Percentiles rank a stretch among this genome's conserved stretches.
These are phyloP conservation scores for Decorospora gaudefroyi DNA, from an alignment of 2,329 filamentous ascomycete species.

Conservation along the genomic window DNA sequence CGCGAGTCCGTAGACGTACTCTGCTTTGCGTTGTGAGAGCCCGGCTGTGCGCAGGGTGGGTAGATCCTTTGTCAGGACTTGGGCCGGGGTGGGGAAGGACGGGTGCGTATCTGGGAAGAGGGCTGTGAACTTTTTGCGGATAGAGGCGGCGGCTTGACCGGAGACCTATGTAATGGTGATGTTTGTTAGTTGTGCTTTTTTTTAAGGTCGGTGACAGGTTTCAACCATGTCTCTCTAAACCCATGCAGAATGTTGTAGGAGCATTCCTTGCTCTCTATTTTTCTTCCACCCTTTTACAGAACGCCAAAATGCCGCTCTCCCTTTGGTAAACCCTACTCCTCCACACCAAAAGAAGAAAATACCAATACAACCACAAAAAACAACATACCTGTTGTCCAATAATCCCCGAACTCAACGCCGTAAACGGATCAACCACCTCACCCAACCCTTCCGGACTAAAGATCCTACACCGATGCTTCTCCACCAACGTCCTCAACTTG, in stretches of 20 bases:
- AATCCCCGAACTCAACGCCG: constrained; percentile 79
- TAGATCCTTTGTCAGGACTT: constrained; percentile 65
- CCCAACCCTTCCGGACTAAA: constrained; percentile 83
- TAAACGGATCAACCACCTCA: constrained; percentile 87
- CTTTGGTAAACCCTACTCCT: too few species aligned
- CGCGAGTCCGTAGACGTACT: constrained; percentile 87
- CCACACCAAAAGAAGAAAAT: too few species aligned
- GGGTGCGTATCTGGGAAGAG: constrained; percentile 57
- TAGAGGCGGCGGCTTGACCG: constrained; percentile 84
- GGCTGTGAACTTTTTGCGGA: constrained; percentile 67
- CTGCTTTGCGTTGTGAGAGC: constrained; percentile 90
- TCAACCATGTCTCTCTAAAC: too few species aligned
- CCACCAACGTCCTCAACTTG: constrained; percentile 71
- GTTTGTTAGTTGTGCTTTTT: neutral
- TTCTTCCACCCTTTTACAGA: too few species aligned
- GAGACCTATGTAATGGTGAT: constrained; percentile 67
- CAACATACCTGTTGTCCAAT: constrained; percentile 81
- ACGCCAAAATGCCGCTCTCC: too few species aligned
- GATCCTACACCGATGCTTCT: constrained; percentile 73
- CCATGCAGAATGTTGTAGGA: too few species aligned
- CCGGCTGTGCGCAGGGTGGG: constrained; percentile 80
- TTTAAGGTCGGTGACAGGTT: too few species aligned
- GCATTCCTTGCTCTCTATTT: too few species aligned
- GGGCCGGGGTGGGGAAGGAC: constrained; percentile 73
- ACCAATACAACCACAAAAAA: too few species aligned